Conservation (phyloP, 495 filamentous ascomycete species). For the Hypoxylon intermedium region DNA sequence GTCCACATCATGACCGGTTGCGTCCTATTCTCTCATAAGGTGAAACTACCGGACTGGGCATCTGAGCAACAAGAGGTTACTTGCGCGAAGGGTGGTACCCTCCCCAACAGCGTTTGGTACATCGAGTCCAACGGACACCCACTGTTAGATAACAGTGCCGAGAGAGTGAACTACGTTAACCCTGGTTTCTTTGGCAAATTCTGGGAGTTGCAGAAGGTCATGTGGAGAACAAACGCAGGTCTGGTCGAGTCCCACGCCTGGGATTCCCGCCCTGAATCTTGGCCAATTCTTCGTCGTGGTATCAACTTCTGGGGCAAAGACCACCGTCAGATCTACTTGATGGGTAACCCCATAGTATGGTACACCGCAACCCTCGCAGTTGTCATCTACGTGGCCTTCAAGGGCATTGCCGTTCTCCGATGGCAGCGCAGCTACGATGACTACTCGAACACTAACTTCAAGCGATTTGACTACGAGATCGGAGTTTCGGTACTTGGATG, state of each 20-base stretch:
- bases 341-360: conserved; percentile 96
- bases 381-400: conserved; percentile 78
- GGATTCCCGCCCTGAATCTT: conserved; percentile 93
- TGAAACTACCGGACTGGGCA: conserved; percentile 96
- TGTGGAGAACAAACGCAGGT: conserved; percentile 98
- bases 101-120: conserved; percentile 97
- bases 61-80: conserved; percentile 98
- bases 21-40: conserved; percentile 96
- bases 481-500: conserved; percentile 89
- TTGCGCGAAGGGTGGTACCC: conserved; percentile 88
- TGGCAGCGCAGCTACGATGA: conserved; percentile 94
- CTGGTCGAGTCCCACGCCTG: conserved; percentile 96
- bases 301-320: conserved; percentile 99
- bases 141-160: conserved; percentile 71
- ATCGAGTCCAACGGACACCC: conserved; percentile 89
- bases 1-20: conserved; percentile 97
- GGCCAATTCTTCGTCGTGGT: conserved; percentile 90
- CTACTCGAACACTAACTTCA: conserved; percentile 81
- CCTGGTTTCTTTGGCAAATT: conserved; percentile 98
- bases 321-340: conserved; percentile 92
- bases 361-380: conserved; percentile 87
- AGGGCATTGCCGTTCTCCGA: conserved; percentile 83
- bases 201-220: conserved; percentile 98
- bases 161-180: conserved; percentile 93
- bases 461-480: conserved; percentile 96